phyloP scores from a whole-genome alignment of 1,284 basidiomycete genomes.

The Rhodofomes roseus region DNA sequence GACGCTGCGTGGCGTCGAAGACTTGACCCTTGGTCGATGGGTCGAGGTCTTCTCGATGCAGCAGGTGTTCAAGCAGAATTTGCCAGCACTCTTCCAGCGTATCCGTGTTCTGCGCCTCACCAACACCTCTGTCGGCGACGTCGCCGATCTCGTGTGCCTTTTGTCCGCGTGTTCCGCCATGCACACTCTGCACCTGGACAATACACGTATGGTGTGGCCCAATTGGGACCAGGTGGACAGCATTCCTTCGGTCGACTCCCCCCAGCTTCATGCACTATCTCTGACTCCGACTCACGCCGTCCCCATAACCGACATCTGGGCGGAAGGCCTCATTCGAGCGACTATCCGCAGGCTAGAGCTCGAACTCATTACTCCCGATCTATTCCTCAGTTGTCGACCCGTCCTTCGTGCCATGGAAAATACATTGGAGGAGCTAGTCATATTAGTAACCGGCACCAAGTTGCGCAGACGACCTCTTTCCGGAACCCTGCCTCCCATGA shows the following conservation, averaged over 20 bases:
- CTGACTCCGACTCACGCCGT: background rate
- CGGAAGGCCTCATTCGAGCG: background rate
- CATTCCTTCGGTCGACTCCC: no score
- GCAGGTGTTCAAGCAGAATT: background rate
- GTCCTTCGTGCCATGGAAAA: background rate
- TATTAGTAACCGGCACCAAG: background rate
- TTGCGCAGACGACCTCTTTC: background rate
- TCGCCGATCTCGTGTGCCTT: background rate
- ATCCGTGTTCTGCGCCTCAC: background rate
- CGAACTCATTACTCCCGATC: background rate
- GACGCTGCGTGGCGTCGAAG: background rate
- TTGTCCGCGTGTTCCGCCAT: background rate
- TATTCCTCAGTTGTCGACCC: background rate
- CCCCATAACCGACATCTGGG: background rate
- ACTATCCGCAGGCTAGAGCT: background rate
- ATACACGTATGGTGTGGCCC: background rate
- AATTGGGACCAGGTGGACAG: background rate
- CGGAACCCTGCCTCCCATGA: background rate
- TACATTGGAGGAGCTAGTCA: background rate
- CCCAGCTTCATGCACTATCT: background rate
- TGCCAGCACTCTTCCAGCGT: background rate
- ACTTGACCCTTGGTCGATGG: background rate
- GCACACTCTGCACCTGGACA: background rate
- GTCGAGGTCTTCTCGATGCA: background rate
- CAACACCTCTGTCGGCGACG: background rate